Evolutionary conservation across 1,284 basidiomycete species (phyloP), one percentile per base, ranked within the genome.

Genomic region (Ustilago tritici): DNA sequence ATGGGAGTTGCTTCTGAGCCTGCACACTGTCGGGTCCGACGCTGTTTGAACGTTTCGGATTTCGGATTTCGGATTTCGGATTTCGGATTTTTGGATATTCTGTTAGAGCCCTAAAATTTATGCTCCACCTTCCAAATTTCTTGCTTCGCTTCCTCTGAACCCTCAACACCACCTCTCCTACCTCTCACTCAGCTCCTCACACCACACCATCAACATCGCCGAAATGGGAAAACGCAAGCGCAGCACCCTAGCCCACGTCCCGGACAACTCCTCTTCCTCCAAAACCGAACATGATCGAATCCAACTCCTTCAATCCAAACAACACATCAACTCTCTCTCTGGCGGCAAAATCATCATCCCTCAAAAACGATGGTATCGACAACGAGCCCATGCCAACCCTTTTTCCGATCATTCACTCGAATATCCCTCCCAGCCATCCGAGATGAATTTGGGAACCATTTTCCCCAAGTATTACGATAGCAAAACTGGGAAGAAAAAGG

Each of bases 321-420:
- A 58, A 35, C 81, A 82, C 71, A 79, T 79, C 56, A 82, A 82
- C 72, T 70, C 70, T 7, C 60, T 79, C 8, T 61, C 79, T 0
- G 81, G 81, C 7, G 72, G 70, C 46, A 75, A 76, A 23, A 78
- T 82, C 56, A 68, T 82, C 54, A 77, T 82, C 67, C 76, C 71
- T 0, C 85, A 97, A 93, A 98, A 98, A 92, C 91, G 93, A 83
- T 94, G 93, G 87, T 99, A 99, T 87, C 90, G 97, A 28, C 97
- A 99, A 86, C 90, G 97, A 64, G 97, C 96, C 4, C 96, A 99
- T 86, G 95, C 96, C 8, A 99, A 99, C 86, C 96, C 96, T 1
- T 98, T 99, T 87, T 94, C 93, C 14, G 97, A 99, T 87, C 97
- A 99, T 87, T 89, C 91, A 31, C 90, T 99, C 57, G 91, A 92